These are phyloP conservation scores for Polyporus tsugae DNA, from an alignment of 1,284 basidiomycete species.

Conservation along the genomic window DNA sequence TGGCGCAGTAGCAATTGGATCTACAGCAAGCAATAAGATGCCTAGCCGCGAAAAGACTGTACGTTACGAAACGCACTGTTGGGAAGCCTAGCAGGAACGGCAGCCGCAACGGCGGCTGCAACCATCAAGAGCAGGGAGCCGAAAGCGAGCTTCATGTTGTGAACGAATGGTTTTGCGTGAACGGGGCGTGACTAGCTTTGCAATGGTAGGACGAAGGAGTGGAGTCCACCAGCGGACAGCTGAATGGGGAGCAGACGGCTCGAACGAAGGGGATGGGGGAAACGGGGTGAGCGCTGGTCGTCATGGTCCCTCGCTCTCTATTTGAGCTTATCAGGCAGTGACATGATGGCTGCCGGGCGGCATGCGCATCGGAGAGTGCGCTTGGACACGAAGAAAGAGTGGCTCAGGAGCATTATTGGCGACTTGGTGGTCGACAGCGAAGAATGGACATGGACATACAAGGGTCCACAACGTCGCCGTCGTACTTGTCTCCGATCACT, in stretches of 20 bases:
- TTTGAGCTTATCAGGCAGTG: slow-evolving; percentile 22
- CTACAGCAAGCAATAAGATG: neutral
- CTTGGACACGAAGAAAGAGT: neutral
- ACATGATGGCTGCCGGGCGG: slow-evolving; percentile 7
- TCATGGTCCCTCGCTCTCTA: slow-evolving; percentile 20
- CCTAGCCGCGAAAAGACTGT: neutral
- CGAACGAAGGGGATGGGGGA: slow-evolving; percentile 21
- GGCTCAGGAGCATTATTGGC: neutral
- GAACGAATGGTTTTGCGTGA: neutral
- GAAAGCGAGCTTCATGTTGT: slow-evolving; percentile 26
- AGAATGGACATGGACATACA: slow-evolving; percentile 30
- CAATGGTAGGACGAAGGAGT: slow-evolving; percentile 27
- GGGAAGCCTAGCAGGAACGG: slow-evolving; percentile 12
- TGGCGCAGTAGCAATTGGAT: neutral
- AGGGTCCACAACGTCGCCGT: slow-evolving; percentile 20
- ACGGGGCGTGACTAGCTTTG: neutral
- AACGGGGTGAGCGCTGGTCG: slow-evolving; percentile 28
- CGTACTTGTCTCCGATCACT: slow-evolving; percentile 1
- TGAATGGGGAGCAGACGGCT: slow-evolving; percentile 10
- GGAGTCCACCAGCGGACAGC: slow-evolving; percentile 22
- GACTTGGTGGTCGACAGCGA: slow-evolving; percentile 1
- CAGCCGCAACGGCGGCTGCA: slow-evolving; percentile 12
- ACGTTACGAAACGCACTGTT: slow-evolving; percentile 13
- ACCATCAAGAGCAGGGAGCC: slow-evolving; percentile 14
- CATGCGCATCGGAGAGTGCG: neutral